Evolutionary conservation across 2,329 filamentous ascomycete species (phyloP).

Genomic region (Dactylellina leptospora): DNA sequence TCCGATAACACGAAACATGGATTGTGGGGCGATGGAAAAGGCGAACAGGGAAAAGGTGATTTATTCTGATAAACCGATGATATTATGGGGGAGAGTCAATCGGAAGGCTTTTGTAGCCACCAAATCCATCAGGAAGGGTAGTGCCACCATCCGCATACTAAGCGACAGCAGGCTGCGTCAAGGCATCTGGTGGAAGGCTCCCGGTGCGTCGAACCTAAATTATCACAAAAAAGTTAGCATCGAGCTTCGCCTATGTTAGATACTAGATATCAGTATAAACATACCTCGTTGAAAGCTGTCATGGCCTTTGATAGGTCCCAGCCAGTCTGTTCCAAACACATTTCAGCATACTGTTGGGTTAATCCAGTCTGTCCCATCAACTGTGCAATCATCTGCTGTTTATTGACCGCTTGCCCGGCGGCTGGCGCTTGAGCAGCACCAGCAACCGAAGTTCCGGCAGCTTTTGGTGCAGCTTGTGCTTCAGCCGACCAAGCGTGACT

Average conservation of each 20-base stretch:
- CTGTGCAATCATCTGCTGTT: slow-evolving; percentile 77
- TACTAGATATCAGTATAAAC: neutral
- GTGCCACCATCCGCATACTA: slow-evolving; percentile 17
- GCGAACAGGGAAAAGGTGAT: neutral
- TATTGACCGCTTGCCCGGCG: slow-evolving; percentile 63
- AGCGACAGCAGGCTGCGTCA: slow-evolving; percentile 22
- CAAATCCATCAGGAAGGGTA: neutral
- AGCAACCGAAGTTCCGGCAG: slow-evolving; percentile 33
- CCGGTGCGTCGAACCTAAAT: slow-evolving; percentile 36
- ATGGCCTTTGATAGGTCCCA: slow-evolving; percentile 84
- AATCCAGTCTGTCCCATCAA: slow-evolving; percentile 81
- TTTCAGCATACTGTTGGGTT: slow-evolving; percentile 77
- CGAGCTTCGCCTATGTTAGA: neutral
- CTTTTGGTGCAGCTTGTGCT: slow-evolving; percentile 50
- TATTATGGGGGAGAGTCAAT: neutral
- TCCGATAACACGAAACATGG: neutral
- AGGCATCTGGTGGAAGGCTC: slow-evolving; percentile 30
- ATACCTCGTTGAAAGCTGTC: slow-evolving; percentile 68
- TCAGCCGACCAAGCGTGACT: slow-evolving; percentile 65
- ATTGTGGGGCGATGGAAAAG: neutral
- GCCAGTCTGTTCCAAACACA: slow-evolving; percentile 79
- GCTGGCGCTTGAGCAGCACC: slow-evolving; percentile 8
- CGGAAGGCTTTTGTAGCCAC: neutral
- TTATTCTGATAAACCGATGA: neutral
- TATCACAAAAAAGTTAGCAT: neutral